Conservation (phyloP, 352 stramenopile species). For the Discostella stelligera region DNA sequence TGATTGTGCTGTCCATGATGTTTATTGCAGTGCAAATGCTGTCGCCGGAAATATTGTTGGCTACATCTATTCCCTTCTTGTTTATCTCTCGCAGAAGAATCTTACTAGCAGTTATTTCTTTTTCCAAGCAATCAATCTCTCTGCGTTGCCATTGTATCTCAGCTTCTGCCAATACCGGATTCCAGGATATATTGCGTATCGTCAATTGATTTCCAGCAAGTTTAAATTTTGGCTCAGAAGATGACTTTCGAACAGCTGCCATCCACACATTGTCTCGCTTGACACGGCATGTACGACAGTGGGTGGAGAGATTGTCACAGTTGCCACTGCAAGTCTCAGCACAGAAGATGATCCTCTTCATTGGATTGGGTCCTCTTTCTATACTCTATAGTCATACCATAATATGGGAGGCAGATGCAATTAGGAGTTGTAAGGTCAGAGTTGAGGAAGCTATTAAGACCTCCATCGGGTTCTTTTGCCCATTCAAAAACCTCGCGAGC, state of each 20-base stretch:
- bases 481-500: no score
- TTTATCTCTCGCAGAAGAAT: conserved; percentile 4
- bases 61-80: background rate
- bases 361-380: background rate
- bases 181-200: conserved; percentile 4
- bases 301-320: conserved; percentile 4
- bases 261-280: no score
- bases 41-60: background rate
- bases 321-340: conserved; percentile 2
- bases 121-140: background rate
- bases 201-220: background rate
- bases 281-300: no score
- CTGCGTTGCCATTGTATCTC: no score
- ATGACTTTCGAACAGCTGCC: background rate
- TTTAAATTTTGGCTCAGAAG: no score
- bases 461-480: background rate
- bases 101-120: no score
- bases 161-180: conserved; percentile 1
- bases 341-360: background rate
- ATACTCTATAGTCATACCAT: background rate
- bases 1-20: conserved; percentile 1
- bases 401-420: background rate
- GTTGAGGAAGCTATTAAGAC: background rate
- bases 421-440: no score
- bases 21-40: background rate